These are phyloP conservation scores for Ashbya aceris DNA, from an alignment of 1,139 yeast species.

Conservation along the genomic window DNA sequence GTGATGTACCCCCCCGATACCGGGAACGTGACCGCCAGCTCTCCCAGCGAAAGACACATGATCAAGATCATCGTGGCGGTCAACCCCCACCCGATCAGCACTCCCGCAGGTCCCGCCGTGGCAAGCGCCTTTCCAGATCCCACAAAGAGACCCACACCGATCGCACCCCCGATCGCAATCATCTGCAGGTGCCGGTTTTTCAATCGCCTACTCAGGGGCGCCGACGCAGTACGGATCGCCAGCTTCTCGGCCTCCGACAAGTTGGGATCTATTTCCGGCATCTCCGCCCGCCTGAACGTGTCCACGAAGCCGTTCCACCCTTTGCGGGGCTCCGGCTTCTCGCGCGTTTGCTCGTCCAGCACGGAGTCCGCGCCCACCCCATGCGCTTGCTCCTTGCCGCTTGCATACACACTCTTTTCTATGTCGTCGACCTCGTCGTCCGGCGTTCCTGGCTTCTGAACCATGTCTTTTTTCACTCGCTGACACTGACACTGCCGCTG, in stretches of 20 bases:
- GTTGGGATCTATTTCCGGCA: too few species aligned
- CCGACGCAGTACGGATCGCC: conserved; percentile 54
- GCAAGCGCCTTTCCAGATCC: conserved; percentile 53
- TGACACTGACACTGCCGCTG: too few species aligned
- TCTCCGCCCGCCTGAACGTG: too few species aligned
- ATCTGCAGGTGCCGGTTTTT: conserved; percentile 59
- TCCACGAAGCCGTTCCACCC: too few species aligned
- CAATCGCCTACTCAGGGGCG: conserved; percentile 59
- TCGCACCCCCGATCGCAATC: conserved; percentile 56
- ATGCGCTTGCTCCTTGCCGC: too few species aligned
- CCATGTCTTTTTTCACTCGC: too few species aligned
- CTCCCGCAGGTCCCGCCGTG: conserved; percentile 57
- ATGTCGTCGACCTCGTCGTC: too few species aligned
- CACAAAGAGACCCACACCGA: conserved; percentile 52
- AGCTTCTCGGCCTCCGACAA: conserved; percentile 37
- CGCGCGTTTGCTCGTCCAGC: too few species aligned
- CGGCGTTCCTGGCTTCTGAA: too few species aligned
- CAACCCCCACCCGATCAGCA: conserved; percentile 48
- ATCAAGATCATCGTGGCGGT: conserved; percentile 50
- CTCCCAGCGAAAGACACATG: conserved; percentile 63
- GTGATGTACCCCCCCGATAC: conserved; percentile 67
- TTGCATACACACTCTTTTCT: too few species aligned
- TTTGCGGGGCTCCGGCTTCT: too few species aligned
- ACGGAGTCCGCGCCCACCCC: too few species aligned
- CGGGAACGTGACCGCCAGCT: conserved; percentile 58